Percentiles rank a stretch among this genome's conserved stretches.
Evolutionary conservation across 305 asterid genomes (phyloP).

Genomic region (Solanum aculeatissimum): DNA sequence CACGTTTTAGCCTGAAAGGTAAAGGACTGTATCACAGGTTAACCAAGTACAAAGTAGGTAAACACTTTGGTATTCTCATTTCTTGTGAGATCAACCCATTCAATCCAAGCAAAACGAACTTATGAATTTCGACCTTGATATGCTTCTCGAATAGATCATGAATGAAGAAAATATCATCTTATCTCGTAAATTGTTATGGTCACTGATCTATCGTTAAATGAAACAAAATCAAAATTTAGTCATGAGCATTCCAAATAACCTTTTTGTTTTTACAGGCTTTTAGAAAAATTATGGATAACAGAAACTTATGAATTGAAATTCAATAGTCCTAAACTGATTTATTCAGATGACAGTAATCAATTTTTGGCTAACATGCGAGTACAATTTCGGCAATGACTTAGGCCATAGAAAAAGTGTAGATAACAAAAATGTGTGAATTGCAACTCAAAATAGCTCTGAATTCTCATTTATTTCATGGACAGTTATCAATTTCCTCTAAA

Average conservation of each 20-base stretch:
- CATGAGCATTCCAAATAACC: neutral
- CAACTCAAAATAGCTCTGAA: neutral
- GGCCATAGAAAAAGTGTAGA: neutral
- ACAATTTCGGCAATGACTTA: neutral
- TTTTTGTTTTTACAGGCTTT: neutral
- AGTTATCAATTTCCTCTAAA: neutral
- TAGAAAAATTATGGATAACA: neutral
- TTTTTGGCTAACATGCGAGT: neutral
- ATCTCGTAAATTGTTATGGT: neutral
- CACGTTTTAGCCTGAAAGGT: neutral
- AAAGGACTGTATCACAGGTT: neutral
- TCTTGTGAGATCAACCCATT: neutral
- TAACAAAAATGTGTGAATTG: neutral
- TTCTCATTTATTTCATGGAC: neutral
- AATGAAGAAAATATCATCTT: neutral
- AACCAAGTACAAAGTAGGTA: neutral
- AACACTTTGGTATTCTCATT: neutral
- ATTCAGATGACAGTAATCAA: neutral
- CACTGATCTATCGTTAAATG: neutral
- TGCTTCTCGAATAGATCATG: neutral
- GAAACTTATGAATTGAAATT: neutral
- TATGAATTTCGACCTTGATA: neutral
- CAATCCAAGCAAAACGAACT: neutral
- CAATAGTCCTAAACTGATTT: neutral
- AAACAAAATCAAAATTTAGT: neutral